Evolutionary conservation across 768 basidiomycete species (phyloP).

Genomic region (Suillus luteus): DNA sequence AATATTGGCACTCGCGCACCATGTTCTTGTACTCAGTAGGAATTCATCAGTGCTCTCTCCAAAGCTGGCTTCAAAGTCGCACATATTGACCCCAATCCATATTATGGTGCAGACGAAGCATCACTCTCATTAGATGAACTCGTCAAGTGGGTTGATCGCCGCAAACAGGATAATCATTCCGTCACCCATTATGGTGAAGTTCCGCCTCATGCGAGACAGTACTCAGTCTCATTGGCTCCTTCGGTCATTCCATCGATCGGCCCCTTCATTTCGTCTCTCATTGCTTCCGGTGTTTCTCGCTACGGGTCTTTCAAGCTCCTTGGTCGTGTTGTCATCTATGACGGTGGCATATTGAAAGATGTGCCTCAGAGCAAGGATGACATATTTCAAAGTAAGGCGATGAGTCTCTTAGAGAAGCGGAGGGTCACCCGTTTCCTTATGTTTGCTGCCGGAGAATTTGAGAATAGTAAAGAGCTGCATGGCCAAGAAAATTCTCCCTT

Average conservation of each 20-base stretch:
- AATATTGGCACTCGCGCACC: constrained; percentile 12
- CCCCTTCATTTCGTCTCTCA: constrained; percentile 73
- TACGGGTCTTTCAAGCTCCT: constrained; percentile 92
- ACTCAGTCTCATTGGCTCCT: constrained; percentile 85
- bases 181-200: constrained; percentile 45
- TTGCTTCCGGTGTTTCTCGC: constrained; percentile 81
- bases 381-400: constrained; percentile 81
- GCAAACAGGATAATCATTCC: constrained; percentile 20
- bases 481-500: constrained; percentile 61
- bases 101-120: constrained; percentile 86
- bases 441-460: constrained; percentile 78
- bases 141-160: constrained; percentile 59
- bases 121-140: constrained; percentile 83
- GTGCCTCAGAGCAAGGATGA: constrained; percentile 94
- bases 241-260: constrained; percentile 80
- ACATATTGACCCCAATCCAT: constrained; percentile 81
- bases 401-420: constrained; percentile 82
- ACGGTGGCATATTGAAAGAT: constrained; percentile 47
- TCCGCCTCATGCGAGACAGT: constrained; percentile 68
- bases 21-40: constrained; percentile 5
- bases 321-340: constrained; percentile 65
- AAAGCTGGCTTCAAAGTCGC: constrained; percentile 87
- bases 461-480: constrained; percentile 57
- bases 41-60: constrained; percentile 68
- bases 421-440: constrained; percentile 90